Conservation (phyloP, 2,329 filamentous ascomycete genomes). For the Colletotrichum tofieldiae region DNA sequence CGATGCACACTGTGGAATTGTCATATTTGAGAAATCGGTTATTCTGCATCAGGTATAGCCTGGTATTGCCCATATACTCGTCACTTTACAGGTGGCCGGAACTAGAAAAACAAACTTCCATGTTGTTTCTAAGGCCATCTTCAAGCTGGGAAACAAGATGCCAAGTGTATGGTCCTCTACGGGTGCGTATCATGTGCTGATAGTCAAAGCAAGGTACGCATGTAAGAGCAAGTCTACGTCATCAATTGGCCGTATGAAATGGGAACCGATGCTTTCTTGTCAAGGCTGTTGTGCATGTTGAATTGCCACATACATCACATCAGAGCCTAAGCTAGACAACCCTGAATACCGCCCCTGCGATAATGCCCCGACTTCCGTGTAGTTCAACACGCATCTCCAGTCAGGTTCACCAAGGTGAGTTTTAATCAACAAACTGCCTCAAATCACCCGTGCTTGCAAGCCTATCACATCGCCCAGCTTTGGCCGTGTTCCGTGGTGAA, state of each 20-base stretch:
- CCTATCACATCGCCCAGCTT: neutral
- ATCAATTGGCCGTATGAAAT: neutral
- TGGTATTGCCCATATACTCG: neutral
- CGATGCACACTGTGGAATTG: neutral
- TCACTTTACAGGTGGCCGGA: too few species aligned
- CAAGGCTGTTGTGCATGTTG: neutral
- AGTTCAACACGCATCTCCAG: neutral
- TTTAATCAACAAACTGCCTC: neutral
- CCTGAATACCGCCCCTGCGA: too few species aligned
- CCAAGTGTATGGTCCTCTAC: neutral
- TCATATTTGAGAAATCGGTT: neutral
- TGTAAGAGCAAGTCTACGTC: neutral
- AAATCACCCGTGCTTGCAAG: too few species aligned
- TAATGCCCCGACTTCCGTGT: too few species aligned
- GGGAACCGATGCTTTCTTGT: neutral
- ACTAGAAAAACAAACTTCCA: too few species aligned
- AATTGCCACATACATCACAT: neutral
- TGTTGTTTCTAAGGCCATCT: too few species aligned
- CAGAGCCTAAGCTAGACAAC: too few species aligned
- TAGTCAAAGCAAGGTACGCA: neutral
- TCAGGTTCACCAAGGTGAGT: neutral
- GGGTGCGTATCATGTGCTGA: neutral
- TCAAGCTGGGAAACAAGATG: neutral
- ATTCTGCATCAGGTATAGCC: neutral
- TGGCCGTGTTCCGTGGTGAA: neutral